Conservation (phyloP, 305 asterid species). For the Fraxinus sp. region DNA sequence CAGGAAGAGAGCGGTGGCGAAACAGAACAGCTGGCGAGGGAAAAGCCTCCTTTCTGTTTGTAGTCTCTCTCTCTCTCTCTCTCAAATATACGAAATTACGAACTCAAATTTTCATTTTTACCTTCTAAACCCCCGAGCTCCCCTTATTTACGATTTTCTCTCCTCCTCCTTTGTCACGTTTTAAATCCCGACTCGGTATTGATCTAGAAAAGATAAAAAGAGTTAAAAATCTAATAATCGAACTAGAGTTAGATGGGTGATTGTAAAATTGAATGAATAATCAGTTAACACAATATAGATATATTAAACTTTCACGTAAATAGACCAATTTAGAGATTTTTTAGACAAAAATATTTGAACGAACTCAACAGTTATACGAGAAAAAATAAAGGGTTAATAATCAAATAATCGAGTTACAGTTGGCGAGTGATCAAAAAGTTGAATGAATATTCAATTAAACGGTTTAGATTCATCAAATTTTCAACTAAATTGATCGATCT, state of each 20-base stretch:
- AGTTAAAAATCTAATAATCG: not conserved
- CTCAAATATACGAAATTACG: not conserved
- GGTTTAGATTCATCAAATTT: not conserved
- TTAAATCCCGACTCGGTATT: not conserved
- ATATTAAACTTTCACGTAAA: not conserved
- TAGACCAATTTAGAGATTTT: not conserved
- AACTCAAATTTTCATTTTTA: not conserved
- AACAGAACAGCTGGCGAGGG: slow-evolving; percentile 18
- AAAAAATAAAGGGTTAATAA: not conserved
- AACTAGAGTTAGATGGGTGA: not conserved
- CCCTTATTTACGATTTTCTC: not conserved
- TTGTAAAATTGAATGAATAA: not conserved
- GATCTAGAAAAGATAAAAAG: not conserved
- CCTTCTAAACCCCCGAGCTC: not conserved
- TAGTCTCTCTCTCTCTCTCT: not conserved
- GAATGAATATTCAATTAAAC: not conserved
- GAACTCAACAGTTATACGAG: not conserved
- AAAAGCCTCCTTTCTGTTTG: slow-evolving; percentile 14
- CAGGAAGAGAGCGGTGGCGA: slow-evolving; percentile 15
- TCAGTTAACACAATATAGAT: not conserved
- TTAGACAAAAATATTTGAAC: not conserved
- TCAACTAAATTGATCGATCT: not conserved
- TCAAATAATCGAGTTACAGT: not conserved
- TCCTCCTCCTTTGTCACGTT: not conserved
- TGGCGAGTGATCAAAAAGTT: not conserved